Conservation (phyloP, 2,329 filamentous ascomycete genomes). For the Aspergillus proliferans region DNA sequence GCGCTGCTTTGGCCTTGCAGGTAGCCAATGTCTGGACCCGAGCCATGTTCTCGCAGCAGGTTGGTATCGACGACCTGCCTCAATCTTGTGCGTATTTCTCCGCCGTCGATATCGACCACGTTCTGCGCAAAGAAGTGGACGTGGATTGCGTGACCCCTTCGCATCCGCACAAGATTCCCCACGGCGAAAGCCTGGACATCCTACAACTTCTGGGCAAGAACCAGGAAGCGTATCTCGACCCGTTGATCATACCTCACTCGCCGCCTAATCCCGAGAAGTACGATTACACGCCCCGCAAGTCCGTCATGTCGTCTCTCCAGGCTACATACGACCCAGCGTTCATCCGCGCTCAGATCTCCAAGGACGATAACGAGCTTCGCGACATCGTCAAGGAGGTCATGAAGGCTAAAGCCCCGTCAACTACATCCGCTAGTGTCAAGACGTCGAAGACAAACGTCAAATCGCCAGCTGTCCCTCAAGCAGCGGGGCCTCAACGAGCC, state of each 20-base stretch:
- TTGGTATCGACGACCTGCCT: slow-evolving; percentile 90
- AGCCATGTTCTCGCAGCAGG: slow-evolving; percentile 94
- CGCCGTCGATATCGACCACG: slow-evolving; percentile 88
- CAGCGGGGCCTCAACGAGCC: slow-evolving; percentile 39
- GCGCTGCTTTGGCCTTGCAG: slow-evolving; percentile 85
- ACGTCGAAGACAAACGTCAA: background rate
- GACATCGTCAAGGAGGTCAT: slow-evolving; percentile 61
- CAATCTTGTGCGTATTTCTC: slow-evolving; percentile 95
- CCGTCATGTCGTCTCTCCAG: slow-evolving; percentile 71
- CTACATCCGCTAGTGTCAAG: background rate
- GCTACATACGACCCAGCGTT: slow-evolving; percentile 54
- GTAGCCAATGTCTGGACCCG: slow-evolving; percentile 94
- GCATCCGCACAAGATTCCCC: slow-evolving; percentile 68
- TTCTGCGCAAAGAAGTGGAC: slow-evolving; percentile 95
- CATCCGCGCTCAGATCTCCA: slow-evolving; percentile 77
- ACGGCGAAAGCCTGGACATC: slow-evolving; percentile 85
- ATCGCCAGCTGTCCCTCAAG: slow-evolving; percentile 15
- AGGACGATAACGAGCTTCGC: slow-evolving; percentile 65
- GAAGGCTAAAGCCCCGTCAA: slow-evolving; percentile 24
- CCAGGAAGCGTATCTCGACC: slow-evolving; percentile 61
- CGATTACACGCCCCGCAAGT: slow-evolving; percentile 61
- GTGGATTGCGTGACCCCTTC: slow-evolving; percentile 96
- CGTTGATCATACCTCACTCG: slow-evolving; percentile 51
- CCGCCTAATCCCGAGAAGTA: slow-evolving; percentile 58
- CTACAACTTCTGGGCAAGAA: slow-evolving; percentile 68